Evolutionary conservation across 257 asterid genomes (phyloP).

Genomic region (Penstemon barbatus): DNA sequence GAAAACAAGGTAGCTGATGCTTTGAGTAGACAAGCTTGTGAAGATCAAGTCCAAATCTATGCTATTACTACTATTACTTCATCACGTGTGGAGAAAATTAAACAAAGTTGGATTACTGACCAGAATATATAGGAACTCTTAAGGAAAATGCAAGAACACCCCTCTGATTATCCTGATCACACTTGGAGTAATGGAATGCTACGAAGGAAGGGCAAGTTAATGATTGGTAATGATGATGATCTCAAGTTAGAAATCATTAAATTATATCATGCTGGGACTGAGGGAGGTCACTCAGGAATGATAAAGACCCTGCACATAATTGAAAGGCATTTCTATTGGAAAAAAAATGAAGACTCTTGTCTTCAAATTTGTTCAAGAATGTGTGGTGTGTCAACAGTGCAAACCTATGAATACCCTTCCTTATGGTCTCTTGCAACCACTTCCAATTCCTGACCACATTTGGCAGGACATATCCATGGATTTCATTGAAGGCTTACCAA

Average conservation of each 20-base stretch:
- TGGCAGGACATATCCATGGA: not conserved
- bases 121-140: too few relatives aligned
- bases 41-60: too few relatives aligned
- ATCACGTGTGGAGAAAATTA: too few relatives aligned
- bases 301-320: not conserved
- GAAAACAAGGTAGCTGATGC: too few relatives aligned
- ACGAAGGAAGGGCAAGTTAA: not conserved
- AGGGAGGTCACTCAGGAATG: not conserved
- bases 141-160: too few relatives aligned
- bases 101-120: too few relatives aligned
- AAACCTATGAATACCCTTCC: not conserved
- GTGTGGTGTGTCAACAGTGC: not conserved
- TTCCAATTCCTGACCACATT: too few relatives aligned
- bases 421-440: not conserved
- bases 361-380: not conserved
- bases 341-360: too few relatives aligned
- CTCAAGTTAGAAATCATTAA: not conserved
- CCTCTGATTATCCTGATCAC: too few relatives aligned
- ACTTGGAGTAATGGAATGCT: not conserved
- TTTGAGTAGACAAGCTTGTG: too few relatives aligned
- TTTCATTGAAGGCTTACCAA: not conserved
- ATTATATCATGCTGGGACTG: accelerated
- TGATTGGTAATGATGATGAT: not conserved
- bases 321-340: not conserved
- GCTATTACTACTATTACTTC: too few relatives aligned